A percentile compares a stretch with the other conserved stretches of the same genome.
Conservation (phyloP, 371 early-diverging fungal genomes). For the Mortierella sp. region DNA sequence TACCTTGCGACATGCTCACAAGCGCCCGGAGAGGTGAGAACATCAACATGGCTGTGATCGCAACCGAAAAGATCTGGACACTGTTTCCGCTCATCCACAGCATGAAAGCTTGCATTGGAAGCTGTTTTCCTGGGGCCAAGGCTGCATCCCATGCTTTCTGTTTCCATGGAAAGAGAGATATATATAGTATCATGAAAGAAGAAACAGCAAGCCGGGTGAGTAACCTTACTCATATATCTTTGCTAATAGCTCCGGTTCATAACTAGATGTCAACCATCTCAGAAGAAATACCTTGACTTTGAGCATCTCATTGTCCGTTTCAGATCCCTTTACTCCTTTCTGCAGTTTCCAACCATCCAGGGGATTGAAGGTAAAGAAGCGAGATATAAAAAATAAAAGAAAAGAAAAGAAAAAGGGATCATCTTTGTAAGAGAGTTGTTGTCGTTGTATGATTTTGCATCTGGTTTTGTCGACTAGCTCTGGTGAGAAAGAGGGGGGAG, state of each 20-base stretch:
- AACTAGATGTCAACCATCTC: not conserved
- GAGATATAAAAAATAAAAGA: not conserved
- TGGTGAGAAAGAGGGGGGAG: too few relatives aligned
- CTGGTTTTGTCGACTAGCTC: too few relatives aligned
- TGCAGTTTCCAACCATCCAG: too few relatives aligned
- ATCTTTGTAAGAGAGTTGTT: too few relatives aligned
- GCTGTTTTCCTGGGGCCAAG: slow-evolving; percentile 87
- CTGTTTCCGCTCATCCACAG: slow-evolving; percentile 97
- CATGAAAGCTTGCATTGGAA: slow-evolving; percentile 98
- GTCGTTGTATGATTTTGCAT: not conserved
- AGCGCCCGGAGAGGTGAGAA: slow-evolving; percentile 87
- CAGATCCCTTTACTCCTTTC: slow-evolving; percentile 22
- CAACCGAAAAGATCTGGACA: slow-evolving; percentile 95
- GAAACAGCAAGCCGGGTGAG: too few relatives aligned
- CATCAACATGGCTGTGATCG: slow-evolving; percentile 96
- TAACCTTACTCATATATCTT: too few relatives aligned
- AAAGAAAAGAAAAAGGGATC: too few relatives aligned
- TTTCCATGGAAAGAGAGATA: not conserved
- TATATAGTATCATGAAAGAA: not conserved
- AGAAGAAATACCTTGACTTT: slow-evolving; percentile 51
- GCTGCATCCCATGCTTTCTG: slow-evolving; percentile 98
- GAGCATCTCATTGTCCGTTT: slow-evolving; percentile 48
- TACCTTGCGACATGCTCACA: slow-evolving; percentile 75
- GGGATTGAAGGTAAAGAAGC: not conserved
- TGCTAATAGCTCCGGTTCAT: too few relatives aligned